Percentiles rank a stretch among this genome's conserved stretches.
phyloP scores from a whole-genome alignment of 495 filamentous ascomycete genomes.

The Neurospora hispaniola region DNA sequence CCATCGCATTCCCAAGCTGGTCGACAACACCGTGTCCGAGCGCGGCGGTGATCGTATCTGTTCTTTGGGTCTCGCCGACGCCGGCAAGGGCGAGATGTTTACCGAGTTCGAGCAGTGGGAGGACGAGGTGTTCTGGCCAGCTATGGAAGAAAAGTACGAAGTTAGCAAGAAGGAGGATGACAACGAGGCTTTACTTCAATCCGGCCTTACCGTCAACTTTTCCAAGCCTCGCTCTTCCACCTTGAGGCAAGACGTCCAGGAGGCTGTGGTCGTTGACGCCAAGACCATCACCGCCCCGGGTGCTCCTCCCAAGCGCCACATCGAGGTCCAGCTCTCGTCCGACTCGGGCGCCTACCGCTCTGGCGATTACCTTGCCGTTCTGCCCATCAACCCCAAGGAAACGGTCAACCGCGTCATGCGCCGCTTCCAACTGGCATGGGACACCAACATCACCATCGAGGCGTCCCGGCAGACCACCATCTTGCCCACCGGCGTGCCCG shows the following conservation, averaged over 20 bases:
- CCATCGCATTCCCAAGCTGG: conserved; percentile 56
- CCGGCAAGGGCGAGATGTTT: conserved; percentile 54
- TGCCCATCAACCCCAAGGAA: conserved; percentile 55
- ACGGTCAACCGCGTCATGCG: conserved; percentile 44
- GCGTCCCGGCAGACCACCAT: conserved; percentile 40
- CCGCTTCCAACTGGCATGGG: conserved; percentile 48
- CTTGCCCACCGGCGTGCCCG: conserved; percentile 47
- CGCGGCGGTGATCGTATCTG: conserved; percentile 41
- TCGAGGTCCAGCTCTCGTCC: conserved; percentile 54
- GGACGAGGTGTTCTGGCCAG: conserved; percentile 54
- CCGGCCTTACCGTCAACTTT: conserved; percentile 44
- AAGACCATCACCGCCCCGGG: conserved; percentile 43
- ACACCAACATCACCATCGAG: conserved; percentile 40
- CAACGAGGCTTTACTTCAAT: conserved; percentile 3
- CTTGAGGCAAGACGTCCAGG: conserved; percentile 55
- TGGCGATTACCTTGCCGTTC: conserved; percentile 67
- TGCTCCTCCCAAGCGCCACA: conserved; percentile 49
- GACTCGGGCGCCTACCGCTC: conserved; percentile 52
- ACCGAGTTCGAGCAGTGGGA: conserved; percentile 64
- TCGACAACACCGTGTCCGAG: conserved; percentile 42
- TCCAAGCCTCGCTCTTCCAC: conserved; percentile 48
- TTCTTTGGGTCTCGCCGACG: conserved; percentile 49
- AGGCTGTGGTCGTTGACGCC: conserved; percentile 48
- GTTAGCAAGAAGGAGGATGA: conserved; percentile 12
- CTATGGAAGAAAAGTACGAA: conserved; percentile 41